Conservation (phyloP, 2,329 filamentous ascomycete species). For the Dactylellina drechsleri region DNA sequence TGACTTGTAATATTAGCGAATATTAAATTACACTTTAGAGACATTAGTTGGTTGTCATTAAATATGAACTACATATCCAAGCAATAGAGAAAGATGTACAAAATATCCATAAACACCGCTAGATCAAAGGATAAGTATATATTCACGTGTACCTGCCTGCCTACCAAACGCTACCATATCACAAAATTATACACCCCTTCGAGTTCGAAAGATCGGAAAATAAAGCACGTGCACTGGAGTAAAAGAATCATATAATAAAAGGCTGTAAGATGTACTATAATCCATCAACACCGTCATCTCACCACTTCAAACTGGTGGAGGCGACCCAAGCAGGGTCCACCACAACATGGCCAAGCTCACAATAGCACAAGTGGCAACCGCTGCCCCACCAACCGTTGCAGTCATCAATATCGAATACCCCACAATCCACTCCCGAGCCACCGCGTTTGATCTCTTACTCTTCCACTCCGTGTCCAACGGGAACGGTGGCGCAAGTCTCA, state of each 20-base stretch:
- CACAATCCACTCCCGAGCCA: slow-evolving; percentile 22
- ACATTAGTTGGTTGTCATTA: too few relatives aligned
- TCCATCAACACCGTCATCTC: background rate
- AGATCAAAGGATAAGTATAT: background rate
- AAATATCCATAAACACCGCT: too few relatives aligned
- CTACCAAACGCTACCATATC: background rate
- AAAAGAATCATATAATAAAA: background rate
- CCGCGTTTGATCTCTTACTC: slow-evolving; percentile 22
- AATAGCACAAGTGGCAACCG: slow-evolving; percentile 30
- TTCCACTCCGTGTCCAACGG: slow-evolving; percentile 34
- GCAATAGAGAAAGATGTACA: too few relatives aligned
- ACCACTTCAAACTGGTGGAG: background rate
- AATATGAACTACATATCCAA: too few relatives aligned
- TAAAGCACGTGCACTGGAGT: background rate
- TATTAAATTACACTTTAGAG: background rate
- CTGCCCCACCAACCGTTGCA: slow-evolving; percentile 28
- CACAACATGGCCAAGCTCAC: slow-evolving; percentile 33
- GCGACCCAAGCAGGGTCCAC: slow-evolving; percentile 28
- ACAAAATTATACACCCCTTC: background rate
- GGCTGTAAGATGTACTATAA: background rate
- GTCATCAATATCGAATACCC: slow-evolving; percentile 44
- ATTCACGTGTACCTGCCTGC: background rate
- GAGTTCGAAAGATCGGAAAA: background rate
- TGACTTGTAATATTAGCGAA: slow-evolving; percentile 12
- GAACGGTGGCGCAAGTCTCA: slow-evolving; percentile 30